Conservation (phyloP, 2,329 filamentous ascomycete genomes). For the Teratosphaeria pseudoeucalypti region DNA sequence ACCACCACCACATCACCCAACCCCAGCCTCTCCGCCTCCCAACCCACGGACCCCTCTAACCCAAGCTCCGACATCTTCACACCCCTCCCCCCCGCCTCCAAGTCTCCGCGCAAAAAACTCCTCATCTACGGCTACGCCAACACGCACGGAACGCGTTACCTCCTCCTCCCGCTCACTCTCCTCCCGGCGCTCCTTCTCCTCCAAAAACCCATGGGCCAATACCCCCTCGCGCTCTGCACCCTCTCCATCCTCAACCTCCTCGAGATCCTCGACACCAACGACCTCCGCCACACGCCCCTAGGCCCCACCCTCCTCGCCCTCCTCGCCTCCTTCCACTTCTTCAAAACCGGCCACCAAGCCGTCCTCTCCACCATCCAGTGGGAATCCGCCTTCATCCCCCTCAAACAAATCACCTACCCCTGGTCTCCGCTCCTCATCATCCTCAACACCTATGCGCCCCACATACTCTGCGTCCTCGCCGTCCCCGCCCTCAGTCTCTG, state of each 20-base stretch:
- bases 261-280: conserved; percentile 53
- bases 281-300: conserved; percentile 57
- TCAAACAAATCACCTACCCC: conserved; percentile 74
- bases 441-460: conserved; percentile 81
- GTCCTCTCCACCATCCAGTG: conserved; percentile 82
- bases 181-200: conserved; percentile 66
- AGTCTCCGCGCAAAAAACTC: conserved; percentile 20
- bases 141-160: conserved; percentile 81
- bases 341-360: conserved; percentile 96
- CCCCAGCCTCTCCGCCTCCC: conserved; percentile 10
- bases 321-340: conserved; percentile 90
- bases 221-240: conserved; percentile 67
- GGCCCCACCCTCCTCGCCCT: conserved; percentile 76
- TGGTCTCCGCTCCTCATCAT: conserved; percentile 75
- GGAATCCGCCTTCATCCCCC: conserved; percentile 87
- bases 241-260: conserved; percentile 78
- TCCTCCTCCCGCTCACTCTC: conserved; percentile 72
- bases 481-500: conserved; percentile 77
- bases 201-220: conserved; percentile 89
- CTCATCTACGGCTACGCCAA: conserved; percentile 86
- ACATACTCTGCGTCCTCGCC: conserved; percentile 69
- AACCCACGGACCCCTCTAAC: conserved; percentile 19
- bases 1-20: conserved; percentile 5
- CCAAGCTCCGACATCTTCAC: conserved; percentile 28
- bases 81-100: conserved; percentile 22